Percentiles rank a stretch among this genome's conserved stretches.
Evolutionary conservation across 768 basidiomycete species (phyloP).

Genomic region (Mycena olivaceomarginata): DNA sequence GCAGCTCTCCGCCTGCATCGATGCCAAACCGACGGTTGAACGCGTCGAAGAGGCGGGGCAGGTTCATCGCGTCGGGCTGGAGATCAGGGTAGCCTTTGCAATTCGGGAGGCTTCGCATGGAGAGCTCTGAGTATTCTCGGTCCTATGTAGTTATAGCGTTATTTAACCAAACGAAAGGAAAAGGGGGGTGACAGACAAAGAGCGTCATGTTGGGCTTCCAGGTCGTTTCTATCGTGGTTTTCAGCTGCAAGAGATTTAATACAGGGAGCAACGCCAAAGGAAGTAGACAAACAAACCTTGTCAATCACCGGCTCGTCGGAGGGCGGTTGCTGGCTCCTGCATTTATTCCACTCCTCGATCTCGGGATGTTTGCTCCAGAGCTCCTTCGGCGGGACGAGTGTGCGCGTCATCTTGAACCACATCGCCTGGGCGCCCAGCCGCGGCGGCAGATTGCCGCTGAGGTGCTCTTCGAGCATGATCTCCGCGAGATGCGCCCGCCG

Average conservation of each 20-base stretch:
- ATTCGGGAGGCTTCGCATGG: constrained; percentile 13
- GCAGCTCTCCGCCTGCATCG: constrained; percentile 28
- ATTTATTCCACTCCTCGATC: constrained; percentile 44
- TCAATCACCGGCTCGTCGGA: constrained; percentile 3
- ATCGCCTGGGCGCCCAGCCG: constrained; percentile 42
- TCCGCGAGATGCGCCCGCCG: constrained; percentile 33
- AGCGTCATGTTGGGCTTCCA: constrained; percentile 53
- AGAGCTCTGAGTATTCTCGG: constrained; percentile 31
- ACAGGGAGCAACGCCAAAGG: not conserved
- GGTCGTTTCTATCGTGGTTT: constrained; percentile 37
- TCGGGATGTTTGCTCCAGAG: constrained; percentile 48
- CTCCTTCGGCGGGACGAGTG: constrained; percentile 49
- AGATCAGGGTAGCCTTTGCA: constrained; percentile 42
- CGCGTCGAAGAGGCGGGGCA: constrained; percentile 44
- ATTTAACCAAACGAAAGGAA: not conserved
- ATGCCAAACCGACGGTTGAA: constrained; percentile 47
- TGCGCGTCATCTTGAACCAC: constrained; percentile 49
- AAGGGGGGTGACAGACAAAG: constrained; percentile 35
- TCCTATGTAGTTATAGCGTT: constrained; percentile 9
- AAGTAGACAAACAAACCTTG: constrained; percentile 15
- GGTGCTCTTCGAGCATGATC: constrained; percentile 34
- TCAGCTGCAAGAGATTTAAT: constrained; percentile 22
- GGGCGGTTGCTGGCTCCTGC: constrained; percentile 15
- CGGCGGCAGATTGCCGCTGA: constrained; percentile 38
- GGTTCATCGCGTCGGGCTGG: constrained; percentile 40